Percentiles rank a stretch among this genome's conserved stretches.
These are phyloP conservation scores for Mucor racemosus DNA, from an alignment of 371 early-diverging fungal species.

Conservation along the genomic window DNA sequence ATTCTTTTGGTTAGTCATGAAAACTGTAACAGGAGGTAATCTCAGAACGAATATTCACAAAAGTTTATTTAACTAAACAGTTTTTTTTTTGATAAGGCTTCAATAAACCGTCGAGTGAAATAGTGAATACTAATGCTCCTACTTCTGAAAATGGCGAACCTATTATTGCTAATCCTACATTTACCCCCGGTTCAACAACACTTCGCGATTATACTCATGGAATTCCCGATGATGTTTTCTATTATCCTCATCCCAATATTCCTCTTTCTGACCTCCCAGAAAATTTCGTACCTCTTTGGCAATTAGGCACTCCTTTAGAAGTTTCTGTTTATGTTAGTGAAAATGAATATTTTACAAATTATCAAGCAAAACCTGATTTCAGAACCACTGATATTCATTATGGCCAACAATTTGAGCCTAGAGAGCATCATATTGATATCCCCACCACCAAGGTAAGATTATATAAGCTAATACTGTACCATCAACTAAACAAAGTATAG, in stretches of 20 bases:
- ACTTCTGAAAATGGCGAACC: slow-evolving; percentile 4
- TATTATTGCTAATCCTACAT: background rate
- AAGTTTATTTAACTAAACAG: too few species aligned
- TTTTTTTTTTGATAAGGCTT: background rate
- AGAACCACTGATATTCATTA: slow-evolving; percentile 59
- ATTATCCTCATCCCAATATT: slow-evolving; percentile 40
- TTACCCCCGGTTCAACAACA: slow-evolving; percentile 11
- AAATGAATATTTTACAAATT: slow-evolving; percentile 57
- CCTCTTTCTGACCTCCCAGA: slow-evolving; percentile 39
- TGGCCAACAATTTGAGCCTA: slow-evolving; percentile 60
- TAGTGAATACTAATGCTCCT: background rate
- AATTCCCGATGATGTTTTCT: slow-evolving; percentile 43
- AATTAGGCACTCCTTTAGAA: slow-evolving; percentile 41
- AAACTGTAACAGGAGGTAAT: slow-evolving; percentile 35
- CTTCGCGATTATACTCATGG: slow-evolving; percentile 36
- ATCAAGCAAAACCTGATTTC: slow-evolving; percentile 59
- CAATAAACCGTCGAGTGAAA: background rate
- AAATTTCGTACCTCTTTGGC: slow-evolving; percentile 48
- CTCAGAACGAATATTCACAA: background rate
- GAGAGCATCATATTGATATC: slow-evolving; percentile 45
- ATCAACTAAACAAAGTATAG: slow-evolving; percentile 27
- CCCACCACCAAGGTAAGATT: slow-evolving; percentile 46
- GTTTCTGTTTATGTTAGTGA: slow-evolving; percentile 61
- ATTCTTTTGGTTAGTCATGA: slow-evolving; percentile 47
- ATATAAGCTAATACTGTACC: background rate